phyloP scores from a whole-genome alignment of 768 basidiomycete species.

The Phaffia tasmanica region DNA sequence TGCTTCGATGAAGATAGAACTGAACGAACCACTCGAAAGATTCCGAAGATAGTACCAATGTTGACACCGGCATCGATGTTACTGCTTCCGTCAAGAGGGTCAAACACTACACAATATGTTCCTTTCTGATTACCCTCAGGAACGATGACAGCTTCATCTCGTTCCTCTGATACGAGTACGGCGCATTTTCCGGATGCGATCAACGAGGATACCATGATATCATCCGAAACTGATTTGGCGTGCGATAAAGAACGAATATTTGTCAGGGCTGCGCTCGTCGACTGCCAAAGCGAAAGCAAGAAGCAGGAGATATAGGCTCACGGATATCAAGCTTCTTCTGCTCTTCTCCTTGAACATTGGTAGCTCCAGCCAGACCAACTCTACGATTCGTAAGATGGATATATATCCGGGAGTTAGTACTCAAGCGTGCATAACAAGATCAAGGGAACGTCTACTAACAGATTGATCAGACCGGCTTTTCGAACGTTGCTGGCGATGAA shows the following conservation, averaged over 20 bases:
- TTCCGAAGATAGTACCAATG: slow-evolving; percentile 87
- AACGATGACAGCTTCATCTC: slow-evolving; percentile 69
- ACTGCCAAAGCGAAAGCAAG: too few species aligned
- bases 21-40: slow-evolving; percentile 72
- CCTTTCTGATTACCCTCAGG: slow-evolving; percentile 71
- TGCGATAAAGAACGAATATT: too few species aligned
- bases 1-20: too few species aligned
- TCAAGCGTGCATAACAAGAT: background rate
- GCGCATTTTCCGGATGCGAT: slow-evolving; percentile 93
- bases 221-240: slow-evolving; percentile 51
- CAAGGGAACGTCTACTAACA: slow-evolving; percentile 47
- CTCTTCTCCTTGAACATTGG: slow-evolving; percentile 95
- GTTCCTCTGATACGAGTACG: slow-evolving; percentile 92
- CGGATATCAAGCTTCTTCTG: slow-evolving; percentile 97
- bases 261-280: too few species aligned
- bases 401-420: too few species aligned
- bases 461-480: slow-evolving; percentile 90
- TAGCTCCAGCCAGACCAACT: slow-evolving; percentile 92
- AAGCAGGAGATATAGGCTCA: too few species aligned
- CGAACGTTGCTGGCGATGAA: slow-evolving; percentile 98
- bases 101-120: slow-evolving; percentile 94
- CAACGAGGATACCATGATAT: slow-evolving; percentile 97
- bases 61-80: slow-evolving; percentile 99
- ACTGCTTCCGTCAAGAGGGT: slow-evolving; percentile 89
- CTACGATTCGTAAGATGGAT: slow-evolving; percentile 39